Evolutionary conservation across 345 rosid species (phyloP).

Genomic region (Viola odorata): DNA sequence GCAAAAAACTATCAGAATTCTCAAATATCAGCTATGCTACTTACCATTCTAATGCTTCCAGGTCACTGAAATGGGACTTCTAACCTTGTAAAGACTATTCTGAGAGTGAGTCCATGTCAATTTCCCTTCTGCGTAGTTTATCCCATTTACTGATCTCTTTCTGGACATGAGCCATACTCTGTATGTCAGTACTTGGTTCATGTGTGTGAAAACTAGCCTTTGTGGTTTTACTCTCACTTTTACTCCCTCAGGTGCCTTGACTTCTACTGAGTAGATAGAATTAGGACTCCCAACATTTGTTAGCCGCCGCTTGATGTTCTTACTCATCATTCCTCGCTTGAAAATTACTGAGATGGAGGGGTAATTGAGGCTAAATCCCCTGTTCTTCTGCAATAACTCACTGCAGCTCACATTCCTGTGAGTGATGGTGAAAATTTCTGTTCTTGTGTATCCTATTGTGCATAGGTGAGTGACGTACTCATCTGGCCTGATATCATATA

Average conservation of each 20-base stretch:
- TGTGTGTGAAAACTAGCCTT: conserved; percentile 43
- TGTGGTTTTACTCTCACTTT: conserved; percentile 40
- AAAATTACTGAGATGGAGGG: conserved; percentile 75
- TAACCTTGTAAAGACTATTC: conserved; percentile 45
- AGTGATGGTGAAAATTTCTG: conserved; percentile 55
- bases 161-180: conserved; percentile 50
- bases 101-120: conserved; percentile 69
- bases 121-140: conserved; percentile 51
- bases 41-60: conserved; percentile 21
- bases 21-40: background rate
- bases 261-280: conserved; percentile 60
- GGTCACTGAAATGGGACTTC: conserved; percentile 82
- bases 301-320: conserved; percentile 49
- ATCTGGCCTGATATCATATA: conserved; percentile 63
- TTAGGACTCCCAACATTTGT: conserved; percentile 74
- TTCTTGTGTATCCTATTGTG: conserved; percentile 54
- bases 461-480: conserved; percentile 81
- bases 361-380: conserved; percentile 63
- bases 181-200: conserved; percentile 56
- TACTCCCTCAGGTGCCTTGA: conserved; percentile 43
- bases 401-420: conserved; percentile 18
- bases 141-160: conserved; percentile 31
- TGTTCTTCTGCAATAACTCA: conserved; percentile 18
- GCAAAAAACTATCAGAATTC: background rate
- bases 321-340: conserved; percentile 44